Evolutionary conservation across 148 eudicot genomes (phyloP).

Genomic region (Nepenthes gracilis): DNA sequence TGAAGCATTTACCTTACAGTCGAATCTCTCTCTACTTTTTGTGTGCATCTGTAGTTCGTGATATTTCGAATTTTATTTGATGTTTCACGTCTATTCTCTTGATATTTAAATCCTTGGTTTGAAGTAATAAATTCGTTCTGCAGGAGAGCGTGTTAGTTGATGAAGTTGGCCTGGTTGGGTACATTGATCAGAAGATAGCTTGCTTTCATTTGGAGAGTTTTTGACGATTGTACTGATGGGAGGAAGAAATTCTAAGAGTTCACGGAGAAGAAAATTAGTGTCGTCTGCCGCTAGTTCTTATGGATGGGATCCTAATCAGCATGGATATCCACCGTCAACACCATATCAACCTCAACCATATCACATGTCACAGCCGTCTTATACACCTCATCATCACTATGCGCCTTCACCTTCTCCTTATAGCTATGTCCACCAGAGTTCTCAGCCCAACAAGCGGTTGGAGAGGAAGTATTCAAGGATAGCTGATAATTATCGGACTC

Average conservation of each 20-base stretch:
- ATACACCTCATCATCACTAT: slow-evolving; percentile 7
- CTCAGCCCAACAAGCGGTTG: slow-evolving; percentile 9
- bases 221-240: slow-evolving; percentile 5
- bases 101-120: no score
- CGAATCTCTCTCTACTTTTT: no score
- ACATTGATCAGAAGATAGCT: no score
- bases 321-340: slow-evolving; percentile 9
- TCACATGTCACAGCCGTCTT: slow-evolving; percentile 10
- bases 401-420: slow-evolving; percentile 1
- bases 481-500: slow-evolving; percentile 17
- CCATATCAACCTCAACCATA: slow-evolving; percentile 2
- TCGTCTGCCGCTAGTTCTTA: slow-evolving; percentile 3
- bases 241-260: slow-evolving; percentile 10
- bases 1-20: no score
- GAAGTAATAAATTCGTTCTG: no score
- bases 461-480: slow-evolving; percentile 21
- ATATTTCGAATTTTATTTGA: no score
- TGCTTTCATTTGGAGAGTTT: no score
- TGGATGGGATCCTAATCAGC: slow-evolving; percentile 1
- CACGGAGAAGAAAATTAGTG: slow-evolving; percentile 1
- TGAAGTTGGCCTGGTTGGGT: no score
- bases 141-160: no score
- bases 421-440: background rate
- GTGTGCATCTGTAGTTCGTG: no score
- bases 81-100: no score